Evolutionary conservation across 2,329 filamentous ascomycete genomes (phyloP), one percentile per base, ranked within the genome.

Genomic region (Bipolaris oryzae): DNA sequence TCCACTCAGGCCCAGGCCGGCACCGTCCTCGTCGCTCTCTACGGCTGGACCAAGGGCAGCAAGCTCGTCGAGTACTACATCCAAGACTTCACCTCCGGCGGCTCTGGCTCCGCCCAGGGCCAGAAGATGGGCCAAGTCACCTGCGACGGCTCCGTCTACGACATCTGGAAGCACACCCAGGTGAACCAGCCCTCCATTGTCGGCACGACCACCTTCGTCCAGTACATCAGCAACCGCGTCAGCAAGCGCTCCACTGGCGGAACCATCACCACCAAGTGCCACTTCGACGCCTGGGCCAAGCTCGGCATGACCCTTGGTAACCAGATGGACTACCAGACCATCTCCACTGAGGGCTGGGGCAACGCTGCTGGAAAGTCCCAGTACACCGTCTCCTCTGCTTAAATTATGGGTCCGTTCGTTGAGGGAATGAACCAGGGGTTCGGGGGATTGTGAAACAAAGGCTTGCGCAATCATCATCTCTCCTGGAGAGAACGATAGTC

Each of bases 41-140:
- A 86, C 62, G 84, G 84, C 31, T 87, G 84, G 82, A 82, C 80
- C 4, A 77, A 69, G 2, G 78, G 77, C 67, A 78, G 77, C 67
- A 81, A 81, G 7, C 55, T 71, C 10, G 50, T 71, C 81, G 84
- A 74, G 77, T 82, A 78, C 81, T 85, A 66, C 72, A 79, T 80
- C 41, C 81, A 80, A 51, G 79, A 79, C 41, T 80, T 82, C 62
- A 77, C 80, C 13, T 76, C 72, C 61, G 77, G 80, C 63, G 80
- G 77, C 9, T 77, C 61, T 7, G 69, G 69, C 7, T 67, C 64
- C n/a, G 65, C 67, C 2, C 65, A 73, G 49, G 67, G 72, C 52
- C 55, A 60, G 28, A 70, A 67, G 50, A 52, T 71, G 46, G 69
- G 71, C 44, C 55, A 58, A 7, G 64, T 74, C 2, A 68, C 62